A percentile compares a stretch with the other conserved stretches of the same genome.
These are phyloP conservation scores for Fusarium robinianum DNA, from an alignment of 2,329 filamentous ascomycete genomes.

Conservation along the genomic window DNA sequence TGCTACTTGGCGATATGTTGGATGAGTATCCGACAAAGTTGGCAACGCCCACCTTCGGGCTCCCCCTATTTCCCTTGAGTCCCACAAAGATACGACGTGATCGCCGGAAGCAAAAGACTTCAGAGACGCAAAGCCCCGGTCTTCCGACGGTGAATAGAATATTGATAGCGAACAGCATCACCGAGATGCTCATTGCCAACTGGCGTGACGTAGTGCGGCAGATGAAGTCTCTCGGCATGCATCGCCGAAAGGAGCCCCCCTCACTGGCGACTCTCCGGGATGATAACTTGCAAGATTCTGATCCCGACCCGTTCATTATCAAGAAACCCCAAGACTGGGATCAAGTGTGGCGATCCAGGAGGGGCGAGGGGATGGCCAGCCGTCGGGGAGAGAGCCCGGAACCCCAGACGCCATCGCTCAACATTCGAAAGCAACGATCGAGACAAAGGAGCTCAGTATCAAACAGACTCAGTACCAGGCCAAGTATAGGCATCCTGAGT, in stretches of 20 bases:
- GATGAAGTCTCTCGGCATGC: conserved; percentile 53
- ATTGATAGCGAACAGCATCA: conserved; percentile 60
- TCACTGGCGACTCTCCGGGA: conserved; percentile 16
- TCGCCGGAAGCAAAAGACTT: conserved; percentile 27
- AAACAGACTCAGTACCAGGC: conserved; percentile 27
- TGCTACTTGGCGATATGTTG: conserved; percentile 63
- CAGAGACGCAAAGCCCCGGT: conserved; percentile 10
- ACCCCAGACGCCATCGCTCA: conserved; percentile 42
- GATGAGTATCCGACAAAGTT: conserved; percentile 55
- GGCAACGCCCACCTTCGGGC: conserved; percentile 47
- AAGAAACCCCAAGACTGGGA: conserved; percentile 45
- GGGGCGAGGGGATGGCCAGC: conserved; percentile 12
- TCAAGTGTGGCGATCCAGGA: conserved; percentile 29
- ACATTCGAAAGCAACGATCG: conserved; percentile 30
- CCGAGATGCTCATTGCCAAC: conserved; percentile 68
- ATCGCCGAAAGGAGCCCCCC: conserved; percentile 30
- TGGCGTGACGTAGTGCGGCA: conserved; percentile 68
- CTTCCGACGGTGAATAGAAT: conserved; percentile 57
- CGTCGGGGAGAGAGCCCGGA: conserved; percentile 40
- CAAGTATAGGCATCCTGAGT: conserved; percentile 36
- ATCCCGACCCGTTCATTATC: conserved; percentile 48
- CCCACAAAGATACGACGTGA: conserved; percentile 46
- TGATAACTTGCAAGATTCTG: conserved; percentile 43
- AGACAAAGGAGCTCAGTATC: conserved; percentile 29
- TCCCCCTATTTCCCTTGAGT: conserved; percentile 49